Percentiles rank a stretch among this genome's conserved stretches.
These are phyloP conservation scores for Neofusicoccum umdonicola DNA, from an alignment of 2,329 filamentous ascomycete genomes.

Conservation along the genomic window DNA sequence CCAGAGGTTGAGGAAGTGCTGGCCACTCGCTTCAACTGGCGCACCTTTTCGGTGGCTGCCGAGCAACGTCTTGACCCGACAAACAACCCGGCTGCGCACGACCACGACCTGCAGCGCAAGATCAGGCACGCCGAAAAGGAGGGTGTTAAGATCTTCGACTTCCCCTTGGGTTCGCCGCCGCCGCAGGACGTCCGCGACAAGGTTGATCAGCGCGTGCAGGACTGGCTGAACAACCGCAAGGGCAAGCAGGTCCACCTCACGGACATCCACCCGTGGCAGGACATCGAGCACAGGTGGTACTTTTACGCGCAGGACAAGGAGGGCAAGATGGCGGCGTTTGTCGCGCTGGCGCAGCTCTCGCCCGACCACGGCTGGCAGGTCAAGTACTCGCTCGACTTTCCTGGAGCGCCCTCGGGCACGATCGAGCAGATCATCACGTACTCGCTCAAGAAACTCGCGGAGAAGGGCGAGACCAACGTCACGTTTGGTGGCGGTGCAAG, in stretches of 20 bases:
- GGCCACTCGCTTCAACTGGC: slow-evolving; percentile 78
- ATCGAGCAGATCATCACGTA: slow-evolving; percentile 81
- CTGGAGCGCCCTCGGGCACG: slow-evolving; percentile 76
- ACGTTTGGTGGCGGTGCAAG: slow-evolving; percentile 87
- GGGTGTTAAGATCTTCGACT: slow-evolving; percentile 75
- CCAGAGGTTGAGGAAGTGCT: slow-evolving; percentile 75
- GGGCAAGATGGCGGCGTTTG: slow-evolving; percentile 70
- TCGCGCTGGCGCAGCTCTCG: slow-evolving; percentile 79
- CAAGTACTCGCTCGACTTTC: slow-evolving; percentile 95
- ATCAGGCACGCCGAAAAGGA: slow-evolving; percentile 77
- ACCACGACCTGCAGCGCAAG: slow-evolving; percentile 69
- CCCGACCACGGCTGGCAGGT: slow-evolving; percentile 86
- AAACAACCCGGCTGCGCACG: slow-evolving; percentile 65
- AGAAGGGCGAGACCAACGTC: slow-evolving; percentile 62
- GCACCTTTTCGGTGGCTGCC: slow-evolving; percentile 81
- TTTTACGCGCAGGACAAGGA: slow-evolving; percentile 74
- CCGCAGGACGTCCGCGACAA: slow-evolving; percentile 66
- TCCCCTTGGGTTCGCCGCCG: slow-evolving; percentile 62
- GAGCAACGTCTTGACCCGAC: slow-evolving; percentile 81
- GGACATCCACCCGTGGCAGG: slow-evolving; percentile 84
- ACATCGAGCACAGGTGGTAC: slow-evolving; percentile 79
- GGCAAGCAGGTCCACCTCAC: slow-evolving; percentile 87
- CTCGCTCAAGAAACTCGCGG: slow-evolving; percentile 61
- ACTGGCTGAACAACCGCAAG: slow-evolving; percentile 78
- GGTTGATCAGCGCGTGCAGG: slow-evolving; percentile 69